Evolutionary conservation across 1,284 basidiomycete genomes (phyloP), one percentile per base, ranked within the genome.

Genomic region (Rhodotorula mucilaginosa): DNA sequence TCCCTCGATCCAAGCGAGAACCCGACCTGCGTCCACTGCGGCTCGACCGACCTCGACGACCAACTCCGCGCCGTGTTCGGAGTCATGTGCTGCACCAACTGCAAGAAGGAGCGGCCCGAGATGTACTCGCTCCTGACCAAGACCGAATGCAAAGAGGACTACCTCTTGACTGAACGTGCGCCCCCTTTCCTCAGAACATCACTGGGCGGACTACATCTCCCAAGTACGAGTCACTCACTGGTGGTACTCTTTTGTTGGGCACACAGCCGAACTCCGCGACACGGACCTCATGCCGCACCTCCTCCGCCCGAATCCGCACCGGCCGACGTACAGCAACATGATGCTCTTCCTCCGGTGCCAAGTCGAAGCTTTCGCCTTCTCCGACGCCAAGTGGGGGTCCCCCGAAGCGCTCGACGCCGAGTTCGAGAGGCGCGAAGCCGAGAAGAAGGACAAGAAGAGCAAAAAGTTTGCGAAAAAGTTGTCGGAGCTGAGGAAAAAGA

Each of bases 281-380:
- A 88, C 90, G 76, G 93, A 97, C 77, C 83, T 91, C 29, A 86
- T 99, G 73, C 96, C 95, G 0, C 97, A 99, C 81, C 84, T 98
- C 26, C 85, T 99, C 64, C 94, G 95, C 80, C 91, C 93, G 5
- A 99, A 99, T 80, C 97, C 97, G 2, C 95, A 99, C 83, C 92
- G 93, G 74, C 92, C 93, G 31, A 97, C 93, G 0, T 99, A 93
- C 80, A 91, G 90, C 61, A 99, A 99, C 83, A 99, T 99, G 97
- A 99, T 99, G 97, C 86, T 99, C 34, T 99, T 93, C 82, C 85
- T 98, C 12, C 88, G 97, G 34, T 89, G 85, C 78, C 95, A 97
- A 82, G 94, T 99, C 5, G 97, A 99, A 81, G 90, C 89, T 39
- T 98, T 96, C 80, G 96, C 97, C 3, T 98, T 92, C 88, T 80